Evolutionary conservation across 1,284 basidiomycete species (phyloP).

Genomic region (Ganoderma meredithae): DNA sequence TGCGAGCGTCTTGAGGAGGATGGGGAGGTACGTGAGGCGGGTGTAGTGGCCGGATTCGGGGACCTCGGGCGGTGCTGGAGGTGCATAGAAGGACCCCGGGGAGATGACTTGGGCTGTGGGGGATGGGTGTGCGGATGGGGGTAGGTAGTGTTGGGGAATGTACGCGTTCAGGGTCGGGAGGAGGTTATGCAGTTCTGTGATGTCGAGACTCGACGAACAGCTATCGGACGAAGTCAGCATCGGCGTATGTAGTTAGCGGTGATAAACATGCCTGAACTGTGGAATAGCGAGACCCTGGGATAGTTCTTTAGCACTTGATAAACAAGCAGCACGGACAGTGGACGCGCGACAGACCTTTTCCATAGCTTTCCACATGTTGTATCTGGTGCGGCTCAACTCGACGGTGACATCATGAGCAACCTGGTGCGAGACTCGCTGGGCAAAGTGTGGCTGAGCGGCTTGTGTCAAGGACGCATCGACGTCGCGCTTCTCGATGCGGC

Average conservation of each 20-base stretch:
- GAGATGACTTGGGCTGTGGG: constrained; percentile 50
- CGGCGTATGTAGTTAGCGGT: not conserved
- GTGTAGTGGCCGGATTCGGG: constrained; percentile 61
- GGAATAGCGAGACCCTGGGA: constrained; percentile 75
- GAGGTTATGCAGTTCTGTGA: constrained; percentile 79
- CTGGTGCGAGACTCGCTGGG: constrained; percentile 26
- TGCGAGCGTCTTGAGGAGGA: constrained; percentile 87
- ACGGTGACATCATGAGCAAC: constrained; percentile 58
- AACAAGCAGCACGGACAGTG: no score
- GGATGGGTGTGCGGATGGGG: constrained; percentile 40
- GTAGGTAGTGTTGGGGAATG: constrained; percentile 73
- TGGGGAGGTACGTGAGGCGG: constrained; percentile 83
- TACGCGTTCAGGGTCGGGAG: constrained; percentile 74
- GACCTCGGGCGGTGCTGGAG: constrained; percentile 48
- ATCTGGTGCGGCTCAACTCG: constrained; percentile 80
- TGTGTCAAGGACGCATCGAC: constrained; percentile 64
- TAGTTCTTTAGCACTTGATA: not conserved
- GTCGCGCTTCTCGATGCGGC: constrained; percentile 80
- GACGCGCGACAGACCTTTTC: constrained; percentile 57
- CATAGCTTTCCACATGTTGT: constrained; percentile 91
- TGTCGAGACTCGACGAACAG: constrained; percentile 84
- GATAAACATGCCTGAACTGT: constrained; percentile 44
- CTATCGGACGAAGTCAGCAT: constrained; percentile 41
- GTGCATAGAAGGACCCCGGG: constrained; percentile 53
- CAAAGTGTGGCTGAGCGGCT: not conserved